phyloP scores from a whole-genome alignment of 2,329 filamentous ascomycete genomes.

The Diatrype stigma region DNA sequence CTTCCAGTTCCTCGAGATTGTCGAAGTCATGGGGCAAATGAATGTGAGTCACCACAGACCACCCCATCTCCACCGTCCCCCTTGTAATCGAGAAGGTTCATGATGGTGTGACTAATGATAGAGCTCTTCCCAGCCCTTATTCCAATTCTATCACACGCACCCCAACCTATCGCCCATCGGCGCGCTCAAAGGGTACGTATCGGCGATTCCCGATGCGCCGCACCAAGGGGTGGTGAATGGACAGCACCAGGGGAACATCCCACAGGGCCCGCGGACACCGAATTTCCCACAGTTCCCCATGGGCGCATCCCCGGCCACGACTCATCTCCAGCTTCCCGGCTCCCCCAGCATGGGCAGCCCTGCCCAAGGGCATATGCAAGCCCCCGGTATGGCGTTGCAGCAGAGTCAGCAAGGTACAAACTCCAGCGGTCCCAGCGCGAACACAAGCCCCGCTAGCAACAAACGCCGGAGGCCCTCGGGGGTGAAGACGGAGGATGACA shows the following conservation, averaged over 20 bases:
- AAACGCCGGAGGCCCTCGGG: constrained; percentile 55
- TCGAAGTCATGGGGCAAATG: constrained; percentile 65
- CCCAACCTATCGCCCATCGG: constrained; percentile 51
- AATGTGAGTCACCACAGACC: constrained; percentile 31
- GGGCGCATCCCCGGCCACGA: constrained; percentile 55
- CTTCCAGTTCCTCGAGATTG: constrained; percentile 63
- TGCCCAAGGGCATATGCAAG: constrained; percentile 58
- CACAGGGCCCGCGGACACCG: constrained; percentile 48
- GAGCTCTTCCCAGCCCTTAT: constrained; percentile 40
- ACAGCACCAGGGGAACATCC: constrained; percentile 37
- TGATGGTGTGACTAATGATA: constrained; percentile 6
- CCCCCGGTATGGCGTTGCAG: constrained; percentile 62
- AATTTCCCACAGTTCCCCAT: constrained; percentile 55
- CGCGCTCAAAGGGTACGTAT: constrained; percentile 59
- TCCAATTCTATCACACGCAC: constrained; percentile 53
- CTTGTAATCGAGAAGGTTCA: not conserved
- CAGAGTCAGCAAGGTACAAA: constrained; percentile 65
- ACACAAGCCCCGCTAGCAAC: constrained; percentile 60
- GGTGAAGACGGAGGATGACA: constrained; percentile 55
- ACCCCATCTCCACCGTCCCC: not conserved
- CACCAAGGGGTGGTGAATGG: constrained; percentile 40
- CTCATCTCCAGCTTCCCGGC: constrained; percentile 58
- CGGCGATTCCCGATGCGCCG: constrained; percentile 37
- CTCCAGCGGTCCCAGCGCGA: constrained; percentile 63
- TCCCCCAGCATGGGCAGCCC: constrained; percentile 61